Evolutionary conservation across 768 basidiomycete species (phyloP), one percentile per base, ranked within the genome.

Genomic region (Leccinum obscurum): DNA sequence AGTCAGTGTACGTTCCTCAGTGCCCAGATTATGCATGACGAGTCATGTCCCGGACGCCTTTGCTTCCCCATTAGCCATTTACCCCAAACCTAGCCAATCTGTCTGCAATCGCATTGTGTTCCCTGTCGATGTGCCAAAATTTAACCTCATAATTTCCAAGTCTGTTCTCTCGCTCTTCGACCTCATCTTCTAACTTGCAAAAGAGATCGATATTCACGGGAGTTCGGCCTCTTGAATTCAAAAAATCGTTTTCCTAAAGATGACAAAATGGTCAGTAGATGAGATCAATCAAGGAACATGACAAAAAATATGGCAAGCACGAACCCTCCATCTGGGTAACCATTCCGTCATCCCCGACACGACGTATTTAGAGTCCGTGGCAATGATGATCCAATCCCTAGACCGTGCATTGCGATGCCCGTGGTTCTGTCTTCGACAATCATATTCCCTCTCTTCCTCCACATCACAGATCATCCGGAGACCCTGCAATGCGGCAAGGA

Each of bases 381-480:
- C 24, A 8, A 49, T 26, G 24, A 50, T 50, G 24, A 50, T 50
- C 49, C 41, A 44, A 20, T 20, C 41, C n/a, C 1, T 44, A 20
- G 41, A 44, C 4, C 0, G 41, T 20, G 41, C 41, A 44, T 44
- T 44, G n/a, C 41, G 41, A 44, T 44, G 41, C n/a, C n/a, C 9
- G 9, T 50, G 2, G 49, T 22, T 15, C 24, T 26, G 14, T 26
- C 24, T 14, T 26, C 9, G 41, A 44, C 41, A 44, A 5, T 6
- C 39, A 41, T 48, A 6, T 15, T 2, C 6, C 14, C 48, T 9
- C 2, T 22, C 48, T 20, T 71, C 72, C 73, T 32, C 34, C 26
- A 6, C 64, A 67, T 30, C 70, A 57, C 70, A 70, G 70, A 60
- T 56, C 7, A 3, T 75, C 69, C 1, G 70, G 69, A 41, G 73